phyloP scores from a whole-genome alignment of 345 rosid species.

The Acer saccharum region DNA sequence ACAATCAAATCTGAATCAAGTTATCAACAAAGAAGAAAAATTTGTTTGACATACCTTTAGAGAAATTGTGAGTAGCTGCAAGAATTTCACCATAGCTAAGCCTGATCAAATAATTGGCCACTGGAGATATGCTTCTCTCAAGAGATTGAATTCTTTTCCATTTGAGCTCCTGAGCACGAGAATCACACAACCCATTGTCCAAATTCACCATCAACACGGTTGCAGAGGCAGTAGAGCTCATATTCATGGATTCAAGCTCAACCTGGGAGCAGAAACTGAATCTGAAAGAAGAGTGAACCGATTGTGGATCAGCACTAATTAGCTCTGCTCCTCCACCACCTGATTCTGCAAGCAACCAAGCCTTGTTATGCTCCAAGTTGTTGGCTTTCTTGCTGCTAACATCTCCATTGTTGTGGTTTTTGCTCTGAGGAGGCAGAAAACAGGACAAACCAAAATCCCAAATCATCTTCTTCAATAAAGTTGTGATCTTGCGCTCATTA shows the following conservation, averaged over 20 bases:
- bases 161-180: slow-evolving; percentile 52
- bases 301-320: slow-evolving; percentile 67
- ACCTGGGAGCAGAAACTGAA: slow-evolving; percentile 83
- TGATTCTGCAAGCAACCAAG: slow-evolving; percentile 81
- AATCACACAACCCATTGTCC: slow-evolving; percentile 72
- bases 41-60: slow-evolving; percentile 55
- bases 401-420: slow-evolving; percentile 23
- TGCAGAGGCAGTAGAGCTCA: slow-evolving; percentile 47
- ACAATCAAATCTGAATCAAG: slow-evolving; percentile 14
- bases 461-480: slow-evolving; percentile 48
- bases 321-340: slow-evolving; percentile 67
- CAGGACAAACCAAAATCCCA: slow-evolving; percentile 64
- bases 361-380: slow-evolving; percentile 76
- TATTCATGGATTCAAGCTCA: slow-evolving; percentile 77
- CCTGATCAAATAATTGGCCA: slow-evolving; percentile 57
- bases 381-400: slow-evolving; percentile 22
- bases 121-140: slow-evolving; percentile 78
- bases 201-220: slow-evolving; percentile 85
- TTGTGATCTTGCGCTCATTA: slow-evolving; percentile 41
- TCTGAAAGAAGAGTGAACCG: slow-evolving; percentile 93
- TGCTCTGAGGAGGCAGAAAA: slow-evolving; percentile 39
- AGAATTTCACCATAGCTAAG: slow-evolving; percentile 73
- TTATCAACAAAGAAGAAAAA: not conserved
- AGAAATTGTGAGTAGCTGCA: slow-evolving; percentile 77
- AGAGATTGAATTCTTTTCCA: slow-evolving; percentile 70